Evolutionary conservation across 148 eudicot genomes (phyloP).

Genomic region (Rhododendron williamsianum): DNA sequence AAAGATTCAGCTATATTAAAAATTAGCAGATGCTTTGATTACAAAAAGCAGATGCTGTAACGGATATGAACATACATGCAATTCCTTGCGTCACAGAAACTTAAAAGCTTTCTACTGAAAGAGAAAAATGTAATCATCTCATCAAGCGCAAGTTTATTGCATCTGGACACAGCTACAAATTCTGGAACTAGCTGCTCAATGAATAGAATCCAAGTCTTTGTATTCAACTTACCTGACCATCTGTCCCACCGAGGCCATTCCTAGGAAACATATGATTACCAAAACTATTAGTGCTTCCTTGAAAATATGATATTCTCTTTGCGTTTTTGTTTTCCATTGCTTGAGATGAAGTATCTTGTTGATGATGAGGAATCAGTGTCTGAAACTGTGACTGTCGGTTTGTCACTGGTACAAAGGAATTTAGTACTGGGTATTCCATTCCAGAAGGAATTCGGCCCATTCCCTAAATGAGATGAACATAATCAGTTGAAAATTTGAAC

Average conservation of each 20-base stretch:
- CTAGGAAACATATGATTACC: conserved; percentile 10
- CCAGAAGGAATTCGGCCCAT: conserved; percentile 12
- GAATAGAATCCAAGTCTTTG: not conserved
- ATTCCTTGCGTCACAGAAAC: not conserved
- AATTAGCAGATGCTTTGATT: not conserved
- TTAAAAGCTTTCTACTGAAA: not conserved
- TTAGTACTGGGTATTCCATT: conserved; percentile 15
- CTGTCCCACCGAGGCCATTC: conserved; percentile 5
- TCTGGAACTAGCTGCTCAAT: not conserved
- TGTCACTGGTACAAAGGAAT: conserved; percentile 4
- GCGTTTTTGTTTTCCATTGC: conserved; percentile 6
- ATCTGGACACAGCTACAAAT: not conserved
- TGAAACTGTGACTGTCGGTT: not conserved
- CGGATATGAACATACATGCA: not conserved
- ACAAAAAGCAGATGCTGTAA: no score
- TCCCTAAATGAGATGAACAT: conserved; percentile 19
- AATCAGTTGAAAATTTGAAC: not conserved
- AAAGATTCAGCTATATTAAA: no score
- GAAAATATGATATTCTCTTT: conserved; percentile 7
- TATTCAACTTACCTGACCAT: conserved; percentile 22
- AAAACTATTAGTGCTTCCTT: not conserved
- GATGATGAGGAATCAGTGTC: not conserved
- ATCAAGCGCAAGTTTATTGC: not conserved
- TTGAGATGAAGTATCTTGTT: conserved; percentile 20
- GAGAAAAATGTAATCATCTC: not conserved